Conservation (phyloP, 1,284 basidiomycete genomes). For the Abortiporus biennis region DNA sequence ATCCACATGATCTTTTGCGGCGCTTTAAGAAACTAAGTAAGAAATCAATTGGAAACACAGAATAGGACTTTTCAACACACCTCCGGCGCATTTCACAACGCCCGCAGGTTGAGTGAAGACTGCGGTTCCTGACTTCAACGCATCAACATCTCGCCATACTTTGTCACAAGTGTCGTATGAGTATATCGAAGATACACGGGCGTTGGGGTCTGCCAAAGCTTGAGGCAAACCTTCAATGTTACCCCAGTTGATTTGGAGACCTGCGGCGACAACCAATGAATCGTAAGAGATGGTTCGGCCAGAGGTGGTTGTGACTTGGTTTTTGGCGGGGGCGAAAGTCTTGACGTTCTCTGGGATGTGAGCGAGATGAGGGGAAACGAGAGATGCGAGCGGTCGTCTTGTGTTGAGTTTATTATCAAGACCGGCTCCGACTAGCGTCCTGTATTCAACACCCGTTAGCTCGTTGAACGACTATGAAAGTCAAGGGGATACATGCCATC, state of each 20-base stretch:
- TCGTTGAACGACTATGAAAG: neutral
- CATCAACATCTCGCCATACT: slow-evolving; percentile 76
- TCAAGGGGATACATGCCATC: slow-evolving; percentile 48
- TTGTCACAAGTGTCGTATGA: slow-evolving; percentile 86
- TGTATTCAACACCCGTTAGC: slow-evolving; percentile 24
- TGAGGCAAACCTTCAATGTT: slow-evolving; percentile 73
- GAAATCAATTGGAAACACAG: neutral
- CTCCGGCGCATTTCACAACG: slow-evolving; percentile 93
- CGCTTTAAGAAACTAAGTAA: slow-evolving; percentile 39
- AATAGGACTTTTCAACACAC: slow-evolving; percentile 28
- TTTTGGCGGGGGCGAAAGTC: slow-evolving; percentile 71
- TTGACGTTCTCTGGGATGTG: slow-evolving; percentile 75
- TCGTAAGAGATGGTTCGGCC: slow-evolving; percentile 82
- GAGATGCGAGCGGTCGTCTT: slow-evolving; percentile 57
- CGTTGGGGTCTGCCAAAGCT: slow-evolving; percentile 72
- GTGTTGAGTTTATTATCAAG: slow-evolving; percentile 67
- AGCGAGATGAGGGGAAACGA: slow-evolving; percentile 72
- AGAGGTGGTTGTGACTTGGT: slow-evolving; percentile 65
- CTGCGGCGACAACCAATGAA: slow-evolving; percentile 83
- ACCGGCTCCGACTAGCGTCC: slow-evolving; percentile 92
- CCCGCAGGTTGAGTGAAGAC: slow-evolving; percentile 98
- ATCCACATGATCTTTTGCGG: slow-evolving; percentile 96
- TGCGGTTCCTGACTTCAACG: slow-evolving; percentile 73
- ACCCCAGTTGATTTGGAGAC: slow-evolving; percentile 83
- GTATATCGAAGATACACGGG: slow-evolving; percentile 94